phyloP scores from a whole-genome alignment of 192 early-diverging fungal species.

The Coemansia sp. region DNA sequence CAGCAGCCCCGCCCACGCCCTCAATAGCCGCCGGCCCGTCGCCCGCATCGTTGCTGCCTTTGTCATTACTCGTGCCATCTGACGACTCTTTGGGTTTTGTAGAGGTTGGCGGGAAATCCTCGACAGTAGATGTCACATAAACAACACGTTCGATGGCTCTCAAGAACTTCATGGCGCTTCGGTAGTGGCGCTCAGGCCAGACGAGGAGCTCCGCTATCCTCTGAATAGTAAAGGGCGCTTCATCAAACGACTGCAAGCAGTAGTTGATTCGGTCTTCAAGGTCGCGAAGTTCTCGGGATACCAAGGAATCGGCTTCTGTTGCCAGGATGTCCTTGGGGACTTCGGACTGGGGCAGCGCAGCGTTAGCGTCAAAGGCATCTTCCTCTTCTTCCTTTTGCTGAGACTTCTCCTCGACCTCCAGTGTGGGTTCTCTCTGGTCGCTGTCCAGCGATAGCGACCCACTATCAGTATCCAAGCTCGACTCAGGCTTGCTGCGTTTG shows the following conservation, averaged over 20 bases:
- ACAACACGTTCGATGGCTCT: conserved; percentile 48
- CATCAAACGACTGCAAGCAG: conserved; percentile 46
- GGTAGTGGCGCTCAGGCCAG: conserved; percentile 49
- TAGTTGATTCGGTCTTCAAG: conserved; percentile 43
- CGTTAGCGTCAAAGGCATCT: background rate
- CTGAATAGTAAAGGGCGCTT: conserved; percentile 54
- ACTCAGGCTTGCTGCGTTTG: conserved; percentile 12
- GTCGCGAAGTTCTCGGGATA: conserved; percentile 28
- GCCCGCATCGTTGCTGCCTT: background rate
- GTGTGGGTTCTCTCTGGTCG: conserved; percentile 1
- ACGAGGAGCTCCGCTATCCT: conserved; percentile 46
- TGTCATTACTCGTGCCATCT: background rate
- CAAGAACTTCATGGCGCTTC: conserved; percentile 41
- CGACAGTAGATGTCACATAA: conserved; percentile 50
- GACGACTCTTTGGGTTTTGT: background rate
- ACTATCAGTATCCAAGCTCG: background rate
- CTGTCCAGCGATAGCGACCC: background rate
- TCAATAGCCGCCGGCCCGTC: conserved; percentile 17
- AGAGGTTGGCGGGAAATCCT: conserved; percentile 39
- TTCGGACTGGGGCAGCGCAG: background rate
- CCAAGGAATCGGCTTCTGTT: background rate
- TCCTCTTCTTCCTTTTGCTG: background rate
- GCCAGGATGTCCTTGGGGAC: conserved; percentile 5
- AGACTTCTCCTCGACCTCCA: background rate
- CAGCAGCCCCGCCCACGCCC: background rate